Evolutionary conservation across 2,329 filamentous ascomycete species (phyloP), one percentile per base, ranked within the genome.

Genomic region (Botryosphaeria dothidea): DNA sequence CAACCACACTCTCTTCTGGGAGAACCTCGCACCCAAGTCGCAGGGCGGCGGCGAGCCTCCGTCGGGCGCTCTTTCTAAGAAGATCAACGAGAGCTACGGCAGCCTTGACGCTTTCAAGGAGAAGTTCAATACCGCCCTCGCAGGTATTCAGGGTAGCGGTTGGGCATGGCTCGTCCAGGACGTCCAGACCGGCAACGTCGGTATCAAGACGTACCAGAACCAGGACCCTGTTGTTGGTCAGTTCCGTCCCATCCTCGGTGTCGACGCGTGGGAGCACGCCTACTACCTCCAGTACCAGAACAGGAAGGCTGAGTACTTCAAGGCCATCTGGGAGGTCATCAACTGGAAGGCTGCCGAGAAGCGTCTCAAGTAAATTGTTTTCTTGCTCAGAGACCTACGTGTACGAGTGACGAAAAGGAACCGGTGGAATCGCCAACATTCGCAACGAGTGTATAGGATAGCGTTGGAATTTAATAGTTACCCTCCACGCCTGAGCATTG

Each of bases 221-320:
- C 92, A 96, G 83, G 92, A 96, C 78, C 91, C 93, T 27, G 91
- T 97, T 31, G 86, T 92, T 15, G 93, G 93, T 57, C 90, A 90
- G 77, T 92, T 90, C 77, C 85, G 88, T 73, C 93, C 93, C 41
- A 83, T 97, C 56, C 82, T 97, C 52, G 93, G 93, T 65, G 90
- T 97, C 73, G 93, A 97, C 82, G 93, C 93, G 63, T 97, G 93
- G 93, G 93, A 97, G 85, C 93, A 97, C 81, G 93, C 93, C 61
- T 96, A 96, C 84, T 96, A 96, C 82, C 85, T 97, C 68, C 92
- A 97, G 83, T 97, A 97, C 83, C 87, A 97, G 87, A 97, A 97
- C 85, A 90, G 92, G 80, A 97, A 97, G 88, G 93, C 90, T 65
- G 93, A 97, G 83, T 97, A 97, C 85, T 97, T 97, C 81, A 86